These are phyloP conservation scores for Arctium minus DNA, from an alignment of 129 eudicot species.

Conservation along the genomic window DNA sequence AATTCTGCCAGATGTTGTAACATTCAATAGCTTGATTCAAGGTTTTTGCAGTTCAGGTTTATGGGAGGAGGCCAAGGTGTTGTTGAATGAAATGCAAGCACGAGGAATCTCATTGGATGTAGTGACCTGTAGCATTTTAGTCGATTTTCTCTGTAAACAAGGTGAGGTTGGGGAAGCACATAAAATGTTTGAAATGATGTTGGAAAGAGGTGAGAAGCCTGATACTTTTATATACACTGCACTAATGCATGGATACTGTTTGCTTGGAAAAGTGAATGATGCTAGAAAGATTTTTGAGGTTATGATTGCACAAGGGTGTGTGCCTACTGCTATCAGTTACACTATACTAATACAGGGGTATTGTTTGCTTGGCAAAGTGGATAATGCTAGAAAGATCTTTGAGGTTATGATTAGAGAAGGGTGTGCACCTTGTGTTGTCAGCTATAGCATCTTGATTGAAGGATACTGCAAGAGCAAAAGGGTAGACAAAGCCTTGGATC, in stretches of 20 bases:
- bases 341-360: constrained; percentile 31
- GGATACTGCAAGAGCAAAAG: constrained; percentile 26
- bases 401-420: constrained; percentile 25
- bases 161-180: constrained; percentile 24
- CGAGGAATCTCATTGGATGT: constrained; percentile 13
- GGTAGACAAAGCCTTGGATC: constrained; percentile 16
- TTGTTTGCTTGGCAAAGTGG: constrained; percentile 24
- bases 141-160: constrained; percentile 22
- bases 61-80: not conserved
- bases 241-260: constrained; percentile 34
- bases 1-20: constrained; percentile 20
- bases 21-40: constrained; percentile 25
- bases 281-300: constrained; percentile 10
- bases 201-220: constrained; percentile 24
- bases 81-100: constrained; percentile 19
- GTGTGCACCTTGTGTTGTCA: constrained; percentile 20
- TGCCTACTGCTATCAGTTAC: constrained; percentile 25
- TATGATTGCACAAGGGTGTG: constrained; percentile 30
- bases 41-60: constrained; percentile 21
- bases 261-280: constrained; percentile 10
- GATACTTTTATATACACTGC: constrained; percentile 27
- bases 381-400: constrained; percentile 22
- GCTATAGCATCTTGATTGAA: constrained; percentile 27
- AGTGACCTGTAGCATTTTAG: constrained; percentile 17
- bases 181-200: constrained; percentile 12